Evolutionary conservation across 441 rosid genomes (phyloP).

Genomic region (Syzygium malaccense): DNA sequence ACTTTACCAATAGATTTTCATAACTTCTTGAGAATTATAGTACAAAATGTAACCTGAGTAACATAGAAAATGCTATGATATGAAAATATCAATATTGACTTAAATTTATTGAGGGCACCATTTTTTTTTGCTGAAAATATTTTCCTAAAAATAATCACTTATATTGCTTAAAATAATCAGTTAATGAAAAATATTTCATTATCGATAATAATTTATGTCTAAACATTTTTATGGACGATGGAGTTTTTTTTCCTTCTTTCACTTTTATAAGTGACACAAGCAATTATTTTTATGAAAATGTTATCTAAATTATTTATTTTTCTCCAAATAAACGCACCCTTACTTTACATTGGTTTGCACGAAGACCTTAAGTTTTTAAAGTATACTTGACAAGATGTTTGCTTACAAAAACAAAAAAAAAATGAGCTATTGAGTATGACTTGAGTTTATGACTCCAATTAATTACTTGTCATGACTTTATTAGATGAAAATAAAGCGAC

Average conservation of each 20-base stretch:
- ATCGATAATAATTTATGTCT: no score
- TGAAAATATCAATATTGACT: neutral
- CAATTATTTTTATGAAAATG: no score
- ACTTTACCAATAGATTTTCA: neutral
- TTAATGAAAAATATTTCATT: no score
- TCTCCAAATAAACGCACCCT: no score
- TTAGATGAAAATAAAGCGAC: neutral
- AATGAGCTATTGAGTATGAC: neutral
- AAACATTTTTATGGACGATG: no score
- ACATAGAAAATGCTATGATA: neutral
- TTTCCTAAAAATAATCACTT: no score
- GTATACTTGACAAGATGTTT: neutral
- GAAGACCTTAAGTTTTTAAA: neutral
- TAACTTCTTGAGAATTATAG: neutral
- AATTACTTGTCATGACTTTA: neutral
- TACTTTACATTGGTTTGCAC: neutral
- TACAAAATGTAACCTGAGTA: neutral
- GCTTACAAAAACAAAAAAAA: neutral
- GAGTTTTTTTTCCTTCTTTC: no score
- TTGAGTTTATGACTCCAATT: neutral
- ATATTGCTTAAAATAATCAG: no score
- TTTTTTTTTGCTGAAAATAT: no score
- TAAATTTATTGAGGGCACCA: neutral
- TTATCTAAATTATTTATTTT: no score
- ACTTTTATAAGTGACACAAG: no score